Base-by-base conservation (phyloP, 805 yeast species). In the Metschnikowia peoriensis region DNA sequence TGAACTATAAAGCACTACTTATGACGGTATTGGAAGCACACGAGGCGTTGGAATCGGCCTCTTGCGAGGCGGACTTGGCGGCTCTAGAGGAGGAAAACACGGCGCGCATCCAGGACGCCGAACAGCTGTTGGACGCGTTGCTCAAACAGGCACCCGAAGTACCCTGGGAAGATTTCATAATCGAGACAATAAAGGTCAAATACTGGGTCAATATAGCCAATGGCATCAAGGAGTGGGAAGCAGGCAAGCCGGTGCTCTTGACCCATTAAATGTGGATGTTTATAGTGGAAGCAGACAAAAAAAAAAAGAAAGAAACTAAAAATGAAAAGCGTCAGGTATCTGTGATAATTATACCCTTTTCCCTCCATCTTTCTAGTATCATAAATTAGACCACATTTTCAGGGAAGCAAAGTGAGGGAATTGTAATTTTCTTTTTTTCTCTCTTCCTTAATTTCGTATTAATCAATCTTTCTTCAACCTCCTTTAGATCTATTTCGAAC, bases 21-120 rank as follows among this genome's bases (percentile, higher is more conserved):
- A 81, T 89, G 85, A 82, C 82, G 42, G 87, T 93, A 22, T 73
- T 93, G 69, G 96, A 90, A 58, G 83, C 89, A 5, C 94, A 92
- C 65, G 99, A 93, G 67, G 80, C 82, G 41, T 71, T 92, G 52
- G 96, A 89, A 55, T 82, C 82, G 57, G 85, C 89, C 6, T 71
- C 73, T 1, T 70, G 69, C 48, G 86, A 82, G 47, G 70, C 75
- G 2, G 96, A 89, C 45, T 73, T 89, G 34, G 77, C 69, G 1
- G 67, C 60, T 0, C 63, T 90, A 40, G 75, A 78, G 32, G 61
- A 56, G 9, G 86, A 82, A 51, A 91, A 90, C 60, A 78, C 83
- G 35, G 65, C 56, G 16, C 75, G 92, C 38, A 80, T 90, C 28
- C 61, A 66, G 1, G 67, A 67, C 1, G 66, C 83, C 2, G 85